Evolutionary conservation across 2,329 filamentous ascomycete species (phyloP).

Genomic region (Penicillium sp.): DNA sequence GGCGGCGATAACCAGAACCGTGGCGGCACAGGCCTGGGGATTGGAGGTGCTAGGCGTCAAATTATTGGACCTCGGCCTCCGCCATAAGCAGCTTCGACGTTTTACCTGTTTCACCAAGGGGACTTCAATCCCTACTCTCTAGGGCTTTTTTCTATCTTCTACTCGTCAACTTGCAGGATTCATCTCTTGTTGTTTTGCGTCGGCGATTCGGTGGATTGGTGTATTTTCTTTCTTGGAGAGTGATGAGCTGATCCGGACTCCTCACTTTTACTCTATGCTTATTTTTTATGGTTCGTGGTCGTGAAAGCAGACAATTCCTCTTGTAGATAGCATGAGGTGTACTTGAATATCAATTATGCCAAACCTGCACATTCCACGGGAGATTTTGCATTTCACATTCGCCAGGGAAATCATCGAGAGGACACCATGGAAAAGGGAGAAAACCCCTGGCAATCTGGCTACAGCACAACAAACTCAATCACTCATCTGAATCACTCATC

Average conservation of each 20-base stretch:
- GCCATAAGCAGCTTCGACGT: constrained; percentile 25
- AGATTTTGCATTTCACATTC: background rate
- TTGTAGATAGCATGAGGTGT: background rate
- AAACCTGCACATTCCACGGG: background rate
- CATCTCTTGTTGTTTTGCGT: constrained; percentile 7
- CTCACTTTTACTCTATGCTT: background rate
- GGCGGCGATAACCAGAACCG: constrained; percentile 64
- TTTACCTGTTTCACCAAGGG: constrained; percentile 1
- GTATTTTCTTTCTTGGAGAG: background rate
- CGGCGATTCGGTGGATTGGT: constrained; percentile 16
- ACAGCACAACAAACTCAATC: background rate
- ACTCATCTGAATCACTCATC: background rate
- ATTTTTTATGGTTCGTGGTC: background rate
- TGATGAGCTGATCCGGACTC: background rate
- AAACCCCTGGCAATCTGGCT: background rate
- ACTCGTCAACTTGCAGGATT: background rate
- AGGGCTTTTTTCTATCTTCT: background rate
- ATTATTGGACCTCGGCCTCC: constrained; percentile 63
- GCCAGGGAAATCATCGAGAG: background rate
- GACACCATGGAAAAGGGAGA: no score
- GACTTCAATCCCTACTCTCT: background rate
- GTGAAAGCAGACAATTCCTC: background rate
- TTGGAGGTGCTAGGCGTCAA: constrained; percentile 60
- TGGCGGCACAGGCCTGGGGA: constrained; percentile 51
- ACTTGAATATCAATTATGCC: background rate